Percentiles rank a stretch among this genome's conserved stretches.
phyloP scores from a whole-genome alignment of 768 basidiomycete genomes.

The Mycena filopes region DNA sequence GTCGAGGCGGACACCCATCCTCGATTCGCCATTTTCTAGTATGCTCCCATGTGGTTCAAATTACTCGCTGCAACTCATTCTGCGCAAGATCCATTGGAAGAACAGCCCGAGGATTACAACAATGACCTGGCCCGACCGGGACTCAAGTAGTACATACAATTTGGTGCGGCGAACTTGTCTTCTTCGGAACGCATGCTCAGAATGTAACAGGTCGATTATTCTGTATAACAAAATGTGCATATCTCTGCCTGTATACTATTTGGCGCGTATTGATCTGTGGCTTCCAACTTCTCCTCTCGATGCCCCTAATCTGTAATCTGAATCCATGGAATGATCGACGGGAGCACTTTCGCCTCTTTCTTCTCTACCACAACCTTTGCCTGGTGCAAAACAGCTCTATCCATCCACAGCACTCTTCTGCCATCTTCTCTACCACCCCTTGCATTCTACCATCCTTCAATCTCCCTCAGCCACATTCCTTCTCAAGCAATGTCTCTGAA shows the following conservation, averaged over 20 bases:
- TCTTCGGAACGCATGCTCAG: neutral
- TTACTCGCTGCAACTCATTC: too few species aligned
- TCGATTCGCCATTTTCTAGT: too few species aligned
- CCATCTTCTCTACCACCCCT: neutral
- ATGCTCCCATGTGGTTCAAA: too few species aligned
- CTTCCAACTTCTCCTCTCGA: neutral
- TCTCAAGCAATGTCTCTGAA: neutral
- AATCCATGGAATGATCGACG: conserved; percentile 2
- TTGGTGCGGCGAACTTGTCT: neutral
- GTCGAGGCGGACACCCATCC: too few species aligned
- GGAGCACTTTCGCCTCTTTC: neutral
- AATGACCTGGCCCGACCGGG: too few species aligned
- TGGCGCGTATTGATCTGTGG: neutral
- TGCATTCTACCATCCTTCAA: neutral
- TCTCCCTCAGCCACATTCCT: neutral
- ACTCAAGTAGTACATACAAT: too few species aligned
- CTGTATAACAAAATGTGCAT: too few species aligned
- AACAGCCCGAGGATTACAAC: too few species aligned
- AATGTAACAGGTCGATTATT: too few species aligned
- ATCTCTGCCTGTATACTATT: neutral
- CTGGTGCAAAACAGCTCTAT: neutral
- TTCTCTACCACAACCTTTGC: conserved; percentile 8
- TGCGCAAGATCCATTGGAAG: too few species aligned
- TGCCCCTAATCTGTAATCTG: neutral
- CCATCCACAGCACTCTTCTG: neutral